phyloP scores from a whole-genome alignment of 306 rosid species.

The Vigna hirtella region DNA sequence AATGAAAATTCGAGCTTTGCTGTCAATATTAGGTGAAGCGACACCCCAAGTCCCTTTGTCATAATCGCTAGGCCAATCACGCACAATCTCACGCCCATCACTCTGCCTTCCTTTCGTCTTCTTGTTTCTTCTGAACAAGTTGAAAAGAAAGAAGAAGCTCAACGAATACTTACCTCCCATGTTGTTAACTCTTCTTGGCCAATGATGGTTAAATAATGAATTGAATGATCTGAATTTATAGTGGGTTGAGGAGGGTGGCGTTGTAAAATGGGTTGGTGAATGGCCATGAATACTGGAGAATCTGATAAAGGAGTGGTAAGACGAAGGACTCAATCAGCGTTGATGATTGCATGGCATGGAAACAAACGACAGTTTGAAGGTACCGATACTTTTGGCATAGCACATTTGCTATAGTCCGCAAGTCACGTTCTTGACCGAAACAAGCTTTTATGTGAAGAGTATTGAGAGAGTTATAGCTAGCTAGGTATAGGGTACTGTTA shows the following conservation, averaged over 20 bases:
- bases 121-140: constrained; percentile 51
- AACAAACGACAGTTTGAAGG: neutral
- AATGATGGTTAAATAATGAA: neutral
- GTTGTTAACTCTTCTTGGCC: constrained; percentile 1
- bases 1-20: constrained; percentile 62
- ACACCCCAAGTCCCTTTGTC: constrained; percentile 60
- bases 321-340: neutral
- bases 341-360: neutral
- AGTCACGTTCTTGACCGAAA: constrained; percentile 38
- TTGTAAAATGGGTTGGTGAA: neutral
- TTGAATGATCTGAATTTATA: constrained; percentile 25
- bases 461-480: no score
- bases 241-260: constrained; percentile 20
- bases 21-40: constrained; percentile 71
- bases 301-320: constrained; percentile 38
- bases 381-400: neutral
- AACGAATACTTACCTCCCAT: constrained; percentile 50
- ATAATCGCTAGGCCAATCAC: constrained; percentile 62
- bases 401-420: constrained; percentile 54
- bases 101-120: constrained; percentile 39
- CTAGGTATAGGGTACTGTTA: constrained; percentile 22
- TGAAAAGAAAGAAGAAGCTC: constrained; percentile 53
- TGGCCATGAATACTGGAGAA: constrained; percentile 19
- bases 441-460: constrained; percentile 10
- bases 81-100: constrained; percentile 34